Evolutionary conservation across 2,329 filamentous ascomycete genomes (phyloP), one percentile per base, ranked within the genome.

Genomic region (Phyllosticta capitalensis): DNA sequence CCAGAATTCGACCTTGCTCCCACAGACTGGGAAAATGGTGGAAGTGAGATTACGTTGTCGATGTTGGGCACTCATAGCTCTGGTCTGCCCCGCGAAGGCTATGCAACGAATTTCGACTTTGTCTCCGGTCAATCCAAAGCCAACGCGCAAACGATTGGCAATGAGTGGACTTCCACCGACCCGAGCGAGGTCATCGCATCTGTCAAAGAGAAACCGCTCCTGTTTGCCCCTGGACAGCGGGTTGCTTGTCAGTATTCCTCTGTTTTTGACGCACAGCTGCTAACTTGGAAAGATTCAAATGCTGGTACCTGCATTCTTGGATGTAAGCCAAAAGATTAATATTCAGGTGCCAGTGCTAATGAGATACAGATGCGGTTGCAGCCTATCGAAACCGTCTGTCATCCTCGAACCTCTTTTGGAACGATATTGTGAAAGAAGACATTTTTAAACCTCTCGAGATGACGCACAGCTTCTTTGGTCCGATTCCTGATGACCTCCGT

Each of bases 31-130:
- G 52, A 64, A 19, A 63, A 68, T 58, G 69, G 69, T 2, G 69
- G 69, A 7, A 68, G 65, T 24, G 68, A 69, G 9, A 70, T 71
- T 28, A 69, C 68, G 0, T 52, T 71, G 26, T 60, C 63, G 3
- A 69, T 71, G 68, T 62, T 70, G n/a, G 68, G 67, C 4, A 69
- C 65, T n/a, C 68, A 71, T 19, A 71, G 61, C 9, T 65, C 66
- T 5, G 69, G 69, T 1, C 53, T 70, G 9, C 62, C 68, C 9
- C 51, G 69, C 12, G 69, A 71, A 28, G 67, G 67, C n/a, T 71
- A 67, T 51, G 66, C 64, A 12, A 70, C 69, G 1, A 61, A 61
- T 5, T 71, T 70, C 60, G 67, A 71, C 45, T 65, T 69, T 63
- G 59, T 71, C 1, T 30, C 64, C 0, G 64, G 59, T 3, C 62